phyloP scores from a whole-genome alignment of 441 rosid genomes.

The Euphorbia celastroides region DNA sequence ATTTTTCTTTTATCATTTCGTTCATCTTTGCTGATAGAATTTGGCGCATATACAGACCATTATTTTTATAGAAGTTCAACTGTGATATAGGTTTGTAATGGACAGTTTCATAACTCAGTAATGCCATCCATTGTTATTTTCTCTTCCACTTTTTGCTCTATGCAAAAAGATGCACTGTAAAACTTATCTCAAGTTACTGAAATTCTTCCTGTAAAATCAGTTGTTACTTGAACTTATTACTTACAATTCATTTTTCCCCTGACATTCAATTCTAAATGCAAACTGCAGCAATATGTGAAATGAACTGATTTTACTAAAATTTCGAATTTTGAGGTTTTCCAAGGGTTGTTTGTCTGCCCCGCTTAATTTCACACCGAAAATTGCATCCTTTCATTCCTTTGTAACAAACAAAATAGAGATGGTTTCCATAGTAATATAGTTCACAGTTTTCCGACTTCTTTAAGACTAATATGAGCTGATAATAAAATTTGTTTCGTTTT shows the following conservation, averaged over 20 bases:
- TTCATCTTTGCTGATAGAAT: neutral
- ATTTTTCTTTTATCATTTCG: neutral
- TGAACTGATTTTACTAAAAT: neutral
- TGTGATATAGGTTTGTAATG: too few species aligned
- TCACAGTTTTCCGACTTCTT: neutral
- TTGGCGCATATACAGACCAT: neutral
- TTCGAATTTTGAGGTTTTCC: neutral
- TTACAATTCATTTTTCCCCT: neutral
- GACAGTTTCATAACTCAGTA: too few species aligned
- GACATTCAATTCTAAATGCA: neutral
- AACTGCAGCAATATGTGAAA: too few species aligned
- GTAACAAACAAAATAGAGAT: neutral
- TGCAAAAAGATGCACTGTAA: too few species aligned
- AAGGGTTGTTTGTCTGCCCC: neutral
- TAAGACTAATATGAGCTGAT: neutral
- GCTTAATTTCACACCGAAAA: too few species aligned
- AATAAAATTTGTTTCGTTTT: constrained; percentile 17
- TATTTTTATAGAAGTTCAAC: neutral
- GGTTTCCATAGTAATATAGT: too few species aligned
- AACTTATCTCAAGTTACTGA: neutral
- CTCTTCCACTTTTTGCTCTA: neutral
- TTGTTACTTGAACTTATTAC: too few species aligned
- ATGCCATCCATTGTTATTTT: neutral
- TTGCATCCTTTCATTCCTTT: neutral
- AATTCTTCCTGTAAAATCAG: too few species aligned